A percentile compares a stretch with the other conserved stretches of the same genome.
phyloP scores from a whole-genome alignment of 768 basidiomycete species.

The Peribolospora baueri region DNA sequence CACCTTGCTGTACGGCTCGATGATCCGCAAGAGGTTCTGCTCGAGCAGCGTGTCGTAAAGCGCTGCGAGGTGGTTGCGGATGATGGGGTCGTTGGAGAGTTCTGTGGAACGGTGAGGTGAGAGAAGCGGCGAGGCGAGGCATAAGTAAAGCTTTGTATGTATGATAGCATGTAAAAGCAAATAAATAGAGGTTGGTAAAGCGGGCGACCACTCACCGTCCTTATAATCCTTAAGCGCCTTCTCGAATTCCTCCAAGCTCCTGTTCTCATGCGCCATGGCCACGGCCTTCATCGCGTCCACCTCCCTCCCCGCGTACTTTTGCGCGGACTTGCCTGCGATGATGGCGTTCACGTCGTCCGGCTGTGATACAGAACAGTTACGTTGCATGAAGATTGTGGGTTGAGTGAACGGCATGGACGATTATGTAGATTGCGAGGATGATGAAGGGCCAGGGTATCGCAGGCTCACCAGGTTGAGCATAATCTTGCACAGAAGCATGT shows the following conservation, averaged over 20 bases:
- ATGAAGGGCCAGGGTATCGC: not conserved
- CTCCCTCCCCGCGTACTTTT: constrained; percentile 67
- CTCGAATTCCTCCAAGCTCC: constrained; percentile 75
- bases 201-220: constrained; percentile 28
- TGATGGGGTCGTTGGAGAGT: constrained; percentile 81
- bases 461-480: constrained; percentile 72
- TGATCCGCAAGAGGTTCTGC: constrained; percentile 80
- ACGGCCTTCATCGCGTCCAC: constrained; percentile 91
- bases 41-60: constrained; percentile 89
- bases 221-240: constrained; percentile 63
- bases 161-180: not conserved
- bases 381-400: not conserved
- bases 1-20: constrained; percentile 83
- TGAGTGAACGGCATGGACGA: too few species aligned
- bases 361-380: constrained; percentile 22
- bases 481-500: constrained; percentile 94
- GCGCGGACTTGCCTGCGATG: constrained; percentile 59
- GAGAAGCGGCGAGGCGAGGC: too few species aligned
- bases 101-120: constrained; percentile 27
- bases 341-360: constrained; percentile 81
- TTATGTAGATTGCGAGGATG: not conserved
- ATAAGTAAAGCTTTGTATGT: not conserved
- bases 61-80: constrained; percentile 76
- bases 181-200: not conserved
- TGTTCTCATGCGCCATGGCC: constrained; percentile 74